phyloP scores from a whole-genome alignment of 2,329 filamentous ascomycete species.

The Emmonsiellopsis sp. region DNA sequence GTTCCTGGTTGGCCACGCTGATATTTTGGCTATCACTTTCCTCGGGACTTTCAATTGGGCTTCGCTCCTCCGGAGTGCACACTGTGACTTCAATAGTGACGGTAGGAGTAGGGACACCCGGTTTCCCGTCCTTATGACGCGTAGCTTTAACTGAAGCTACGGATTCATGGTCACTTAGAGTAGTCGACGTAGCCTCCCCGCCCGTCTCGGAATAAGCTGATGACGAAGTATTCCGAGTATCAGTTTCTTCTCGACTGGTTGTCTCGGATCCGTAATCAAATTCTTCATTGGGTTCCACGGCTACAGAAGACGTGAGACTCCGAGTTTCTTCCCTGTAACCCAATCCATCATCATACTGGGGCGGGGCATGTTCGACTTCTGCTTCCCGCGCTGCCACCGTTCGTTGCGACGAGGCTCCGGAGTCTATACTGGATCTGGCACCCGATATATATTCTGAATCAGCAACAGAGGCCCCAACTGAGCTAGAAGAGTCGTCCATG shows the following conservation, averaged over 20 bases:
- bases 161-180: background rate
- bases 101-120: no score
- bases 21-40: no score
- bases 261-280: constrained; percentile 12
- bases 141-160: background rate
- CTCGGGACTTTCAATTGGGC: no score
- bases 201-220: background rate
- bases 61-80: no score
- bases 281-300: constrained; percentile 19
- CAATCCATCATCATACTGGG: background rate
- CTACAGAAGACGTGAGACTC: constrained; percentile 20
- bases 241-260: background rate
- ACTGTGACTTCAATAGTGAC: no score
- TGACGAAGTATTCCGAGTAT: background rate
- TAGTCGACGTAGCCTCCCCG: no score
- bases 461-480: constrained; percentile 48
- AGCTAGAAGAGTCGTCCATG: background rate
- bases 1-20: no score
- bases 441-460: constrained; percentile 23
- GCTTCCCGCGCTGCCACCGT: background rate
- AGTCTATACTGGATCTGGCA: background rate
- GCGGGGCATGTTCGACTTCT: background rate
- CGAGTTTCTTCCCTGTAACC: constrained; percentile 13
- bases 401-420: background rate
- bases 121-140: no score